A percentile compares a stretch with the other conserved stretches of the same genome.
phyloP scores from a whole-genome alignment of 2,329 filamentous ascomycete species.

The Penicillium sp. region DNA sequence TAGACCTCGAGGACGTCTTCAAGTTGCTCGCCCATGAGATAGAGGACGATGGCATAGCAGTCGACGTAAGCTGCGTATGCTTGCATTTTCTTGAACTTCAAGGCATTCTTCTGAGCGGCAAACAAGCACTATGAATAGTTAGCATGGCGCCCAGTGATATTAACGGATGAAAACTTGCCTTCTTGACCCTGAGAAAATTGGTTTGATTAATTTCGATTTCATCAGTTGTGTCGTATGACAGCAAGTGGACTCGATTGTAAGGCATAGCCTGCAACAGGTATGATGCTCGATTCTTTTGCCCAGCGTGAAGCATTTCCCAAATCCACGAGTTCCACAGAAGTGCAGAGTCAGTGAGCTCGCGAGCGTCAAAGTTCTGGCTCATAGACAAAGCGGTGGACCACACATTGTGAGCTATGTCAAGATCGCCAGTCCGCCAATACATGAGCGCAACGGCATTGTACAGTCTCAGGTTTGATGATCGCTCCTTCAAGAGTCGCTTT shows the following conservation, averaged over 20 bases:
- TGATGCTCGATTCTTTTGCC: conserved; percentile 39
- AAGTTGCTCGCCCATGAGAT: conserved; percentile 54
- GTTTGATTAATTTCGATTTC: conserved; percentile 29
- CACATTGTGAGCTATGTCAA: conserved; percentile 61
- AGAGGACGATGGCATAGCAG: conserved; percentile 64
- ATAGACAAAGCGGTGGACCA: conserved; percentile 67
- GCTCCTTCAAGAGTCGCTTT: conserved; percentile 69
- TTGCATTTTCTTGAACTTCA: conserved; percentile 52
- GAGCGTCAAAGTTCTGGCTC: conserved; percentile 43
- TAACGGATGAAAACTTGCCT: conserved; percentile 34
- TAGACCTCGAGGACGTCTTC: conserved; percentile 42
- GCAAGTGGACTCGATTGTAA: conserved; percentile 37
- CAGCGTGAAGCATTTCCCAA: conserved; percentile 63
- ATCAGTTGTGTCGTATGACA: conserved; percentile 19
- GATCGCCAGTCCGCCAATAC: conserved; percentile 61
- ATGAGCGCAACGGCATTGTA: conserved; percentile 80
- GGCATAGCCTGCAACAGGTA: conserved; percentile 44
- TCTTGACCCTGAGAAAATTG: conserved; percentile 40
- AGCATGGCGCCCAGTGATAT: conserved; percentile 36
- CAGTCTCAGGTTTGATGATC: conserved; percentile 62
- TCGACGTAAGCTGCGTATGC: conserved; percentile 60
- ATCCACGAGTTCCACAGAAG: conserved; percentile 63
- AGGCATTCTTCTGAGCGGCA: conserved; percentile 55
- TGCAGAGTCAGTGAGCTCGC: conserved; percentile 40
- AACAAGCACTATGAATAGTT: conserved; percentile 56